A percentile compares a stretch with the other conserved stretches of the same genome.
These are phyloP conservation scores for Bipolaris sorokiniana DNA, from an alignment of 2,329 filamentous ascomycete genomes.

Conservation along the genomic window DNA sequence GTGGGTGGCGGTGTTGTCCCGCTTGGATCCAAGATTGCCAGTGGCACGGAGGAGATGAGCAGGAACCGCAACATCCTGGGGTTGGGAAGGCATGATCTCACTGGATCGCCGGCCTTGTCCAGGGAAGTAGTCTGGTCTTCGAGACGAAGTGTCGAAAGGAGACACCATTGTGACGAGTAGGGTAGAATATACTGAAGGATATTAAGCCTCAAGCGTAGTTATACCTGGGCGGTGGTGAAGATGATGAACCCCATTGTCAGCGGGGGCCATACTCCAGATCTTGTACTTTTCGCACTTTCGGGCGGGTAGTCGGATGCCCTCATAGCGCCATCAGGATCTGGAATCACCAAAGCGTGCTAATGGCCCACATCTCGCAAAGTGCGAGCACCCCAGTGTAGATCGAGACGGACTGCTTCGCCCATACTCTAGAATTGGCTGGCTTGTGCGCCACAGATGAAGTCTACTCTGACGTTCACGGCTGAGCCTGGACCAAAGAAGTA, in stretches of 20 bases:
- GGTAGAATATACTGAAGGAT: conserved; percentile 1
- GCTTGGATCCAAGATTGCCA: conserved; percentile 22
- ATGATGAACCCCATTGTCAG: conserved; percentile 7
- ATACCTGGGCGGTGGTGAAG: not conserved
- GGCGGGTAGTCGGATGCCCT: conserved; percentile 8
- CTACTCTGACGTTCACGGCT: conserved; percentile 7
- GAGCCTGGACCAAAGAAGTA: conserved; percentile 9
- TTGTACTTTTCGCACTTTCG: conserved; percentile 7
- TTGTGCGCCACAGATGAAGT: conserved; percentile 12
- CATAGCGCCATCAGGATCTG: conserved; percentile 10
- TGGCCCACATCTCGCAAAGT: conserved; percentile 10
- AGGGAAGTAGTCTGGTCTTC: not conserved
- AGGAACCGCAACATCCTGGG: conserved; percentile 29
- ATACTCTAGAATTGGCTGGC: conserved; percentile 4
- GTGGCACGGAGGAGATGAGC: conserved; percentile 30
- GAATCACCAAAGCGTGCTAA: conserved; percentile 8
- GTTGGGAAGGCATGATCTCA: conserved; percentile 7
- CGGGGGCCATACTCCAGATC: conserved; percentile 9
- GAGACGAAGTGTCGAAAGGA: conserved; percentile 4
- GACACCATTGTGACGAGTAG: conserved; percentile 4
- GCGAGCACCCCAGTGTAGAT: conserved; percentile 10
- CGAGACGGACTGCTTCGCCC: conserved; percentile 3
- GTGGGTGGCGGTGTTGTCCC: conserved; percentile 17
- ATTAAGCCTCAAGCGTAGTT: conserved; percentile 1
- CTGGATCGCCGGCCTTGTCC: conserved; percentile 8